Conservation (phyloP, 169 alveolate genomes). For the Eimeria maxima region DNA sequence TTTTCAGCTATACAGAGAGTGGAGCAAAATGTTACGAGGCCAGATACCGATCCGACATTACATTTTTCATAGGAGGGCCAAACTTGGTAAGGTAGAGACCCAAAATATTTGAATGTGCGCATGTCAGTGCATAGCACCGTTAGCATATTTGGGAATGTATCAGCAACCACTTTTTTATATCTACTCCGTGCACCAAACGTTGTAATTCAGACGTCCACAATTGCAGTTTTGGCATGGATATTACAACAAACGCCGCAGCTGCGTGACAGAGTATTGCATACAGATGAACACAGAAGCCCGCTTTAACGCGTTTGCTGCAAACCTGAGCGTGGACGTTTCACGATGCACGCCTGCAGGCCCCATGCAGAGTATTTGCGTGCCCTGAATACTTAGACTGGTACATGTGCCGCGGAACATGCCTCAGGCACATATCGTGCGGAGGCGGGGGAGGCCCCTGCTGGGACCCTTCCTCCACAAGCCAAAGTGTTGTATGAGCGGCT, state of each 20-base stretch:
- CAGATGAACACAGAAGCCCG: not conserved
- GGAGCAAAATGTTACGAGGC: conserved; percentile 76
- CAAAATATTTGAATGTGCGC: not conserved
- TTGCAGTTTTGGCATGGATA: not conserved
- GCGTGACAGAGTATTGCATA: not conserved
- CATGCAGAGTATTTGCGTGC: not conserved
- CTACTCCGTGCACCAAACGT: no score
- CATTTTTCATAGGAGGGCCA: conserved; percentile 77
- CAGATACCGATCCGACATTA: conserved; percentile 76
- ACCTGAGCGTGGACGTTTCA: not conserved
- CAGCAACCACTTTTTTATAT: no score
- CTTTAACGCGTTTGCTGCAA: not conserved
- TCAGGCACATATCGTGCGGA: conserved; percentile 82
- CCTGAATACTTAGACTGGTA: not conserved
- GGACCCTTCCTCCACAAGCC: conserved; percentile 81
- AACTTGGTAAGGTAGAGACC: conserved; percentile 74
- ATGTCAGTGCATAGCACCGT: not conserved
- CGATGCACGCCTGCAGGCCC: not conserved
- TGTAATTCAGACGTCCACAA: no score
- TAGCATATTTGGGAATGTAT: no score
- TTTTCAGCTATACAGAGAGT: conserved; percentile 76
- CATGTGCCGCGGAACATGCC: not conserved
- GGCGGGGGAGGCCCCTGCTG: conserved; percentile 81
- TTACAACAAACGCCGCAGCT: not conserved
- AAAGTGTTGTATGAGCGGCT: conserved; percentile 79